Conservation (phyloP, 495 filamentous ascomycete genomes). For the Talaromyces wortmannii region DNA sequence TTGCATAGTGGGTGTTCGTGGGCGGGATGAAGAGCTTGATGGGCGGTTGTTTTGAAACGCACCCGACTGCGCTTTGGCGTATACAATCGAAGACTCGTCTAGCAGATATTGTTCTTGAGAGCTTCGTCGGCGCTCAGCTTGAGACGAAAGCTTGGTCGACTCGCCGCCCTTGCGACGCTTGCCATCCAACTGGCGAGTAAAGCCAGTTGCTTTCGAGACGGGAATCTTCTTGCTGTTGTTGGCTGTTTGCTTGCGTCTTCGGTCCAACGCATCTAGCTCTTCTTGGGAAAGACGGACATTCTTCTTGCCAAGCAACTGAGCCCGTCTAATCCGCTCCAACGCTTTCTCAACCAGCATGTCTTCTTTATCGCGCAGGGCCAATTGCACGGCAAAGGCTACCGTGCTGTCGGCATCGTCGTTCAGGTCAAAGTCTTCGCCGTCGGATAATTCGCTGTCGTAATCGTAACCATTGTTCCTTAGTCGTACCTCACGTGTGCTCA, state of each 20-base stretch:
- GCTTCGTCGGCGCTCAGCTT: background rate
- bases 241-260: slow-evolving; percentile 51
- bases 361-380: slow-evolving; percentile 58
- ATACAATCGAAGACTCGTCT: slow-evolving; percentile 1
- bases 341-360: slow-evolving; percentile 68
- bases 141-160: slow-evolving; percentile 4
- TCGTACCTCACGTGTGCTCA: slow-evolving; percentile 1
- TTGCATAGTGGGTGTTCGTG: slow-evolving; percentile 32
- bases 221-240: slow-evolving; percentile 14
- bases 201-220: slow-evolving; percentile 14
- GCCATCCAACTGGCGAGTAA: slow-evolving; percentile 9
- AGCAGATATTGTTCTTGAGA: background rate
- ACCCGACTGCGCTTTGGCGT: background rate
- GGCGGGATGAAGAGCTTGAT: slow-evolving; percentile 27
- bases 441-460: slow-evolving; percentile 43
- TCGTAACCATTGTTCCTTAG: slow-evolving; percentile 9
- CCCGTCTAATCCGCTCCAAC: slow-evolving; percentile 67
- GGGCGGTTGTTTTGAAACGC: slow-evolving; percentile 7
- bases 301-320: slow-evolving; percentile 61
- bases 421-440: slow-evolving; percentile 48
- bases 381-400: slow-evolving; percentile 41
- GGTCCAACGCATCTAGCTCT: slow-evolving; percentile 71
- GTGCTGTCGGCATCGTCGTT: slow-evolving; percentile 46
- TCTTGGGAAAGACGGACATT: slow-evolving; percentile 70
- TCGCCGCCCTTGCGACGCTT: slow-evolving; percentile 1